A percentile compares a stretch with the other conserved stretches of the same genome.
Conservation (phyloP, 768 basidiomycete genomes). For the Mycena haematopus region DNA sequence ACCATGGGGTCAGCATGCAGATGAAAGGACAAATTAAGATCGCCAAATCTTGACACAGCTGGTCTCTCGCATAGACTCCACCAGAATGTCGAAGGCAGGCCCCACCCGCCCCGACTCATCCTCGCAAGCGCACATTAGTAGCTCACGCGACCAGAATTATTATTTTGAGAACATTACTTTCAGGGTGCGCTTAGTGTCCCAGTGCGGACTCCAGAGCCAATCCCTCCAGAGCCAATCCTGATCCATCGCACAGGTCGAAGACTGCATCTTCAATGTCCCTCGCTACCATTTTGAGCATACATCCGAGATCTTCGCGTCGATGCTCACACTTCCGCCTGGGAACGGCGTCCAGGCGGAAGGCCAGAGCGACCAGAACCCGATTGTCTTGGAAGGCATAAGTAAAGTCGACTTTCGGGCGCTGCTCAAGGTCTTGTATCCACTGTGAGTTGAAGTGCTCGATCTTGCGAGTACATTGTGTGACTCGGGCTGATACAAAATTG, state of each 20-base stretch:
- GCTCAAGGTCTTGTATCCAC: slow-evolving; percentile 34
- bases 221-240: not conserved
- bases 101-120: not conserved
- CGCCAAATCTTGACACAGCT: too few species aligned
- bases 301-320: slow-evolving; percentile 42
- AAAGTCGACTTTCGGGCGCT: slow-evolving; percentile 34
- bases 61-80: not conserved
- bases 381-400: slow-evolving; percentile 36
- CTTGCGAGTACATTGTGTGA: too few species aligned
- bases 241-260: slow-evolving; percentile 31
- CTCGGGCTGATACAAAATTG: too few species aligned
- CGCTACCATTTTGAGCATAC: slow-evolving; percentile 40
- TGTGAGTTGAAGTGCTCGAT: too few species aligned
- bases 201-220: too few species aligned
- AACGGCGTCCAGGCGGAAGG: slow-evolving; percentile 34
- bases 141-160: not conserved
- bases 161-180: not conserved
- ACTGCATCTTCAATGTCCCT: slow-evolving; percentile 46
- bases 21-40: not conserved
- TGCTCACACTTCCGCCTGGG: slow-evolving; percentile 40
- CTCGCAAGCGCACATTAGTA: not conserved
- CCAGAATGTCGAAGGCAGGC: too few species aligned
- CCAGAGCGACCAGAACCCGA: slow-evolving; percentile 36
- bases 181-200: not conserved
- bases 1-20: not conserved